Percentiles rank a stretch among this genome's conserved stretches.
Conservation (phyloP, 805 yeast species). For the Candida maris region DNA sequence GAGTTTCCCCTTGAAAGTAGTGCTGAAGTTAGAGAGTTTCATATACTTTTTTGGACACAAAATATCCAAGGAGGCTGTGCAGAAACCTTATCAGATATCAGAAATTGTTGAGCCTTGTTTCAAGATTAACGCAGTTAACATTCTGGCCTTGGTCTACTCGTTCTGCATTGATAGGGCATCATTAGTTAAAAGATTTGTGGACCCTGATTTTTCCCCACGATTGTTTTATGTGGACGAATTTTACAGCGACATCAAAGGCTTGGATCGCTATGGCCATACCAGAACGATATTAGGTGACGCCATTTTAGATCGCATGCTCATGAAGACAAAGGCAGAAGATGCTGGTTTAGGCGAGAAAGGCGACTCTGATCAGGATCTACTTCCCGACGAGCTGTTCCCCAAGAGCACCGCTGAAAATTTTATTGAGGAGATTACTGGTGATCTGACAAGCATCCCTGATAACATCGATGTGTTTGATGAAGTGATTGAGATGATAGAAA, state of each 20-base stretch:
- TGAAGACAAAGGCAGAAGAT: slow-evolving; percentile 7
- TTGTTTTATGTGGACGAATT: slow-evolving; percentile 28
- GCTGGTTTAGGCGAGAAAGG: background rate
- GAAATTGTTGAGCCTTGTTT: slow-evolving; percentile 25
- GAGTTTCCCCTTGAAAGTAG: slow-evolving; percentile 23
- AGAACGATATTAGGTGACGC: slow-evolving; percentile 20
- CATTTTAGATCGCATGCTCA: slow-evolving; percentile 19
- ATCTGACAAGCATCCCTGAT: slow-evolving; percentile 20
- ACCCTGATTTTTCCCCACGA: slow-evolving; percentile 20
- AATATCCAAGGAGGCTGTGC: slow-evolving; percentile 25
- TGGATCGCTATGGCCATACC: slow-evolving; percentile 27
- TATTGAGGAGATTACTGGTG: slow-evolving; percentile 13
- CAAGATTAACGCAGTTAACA: slow-evolving; percentile 27
- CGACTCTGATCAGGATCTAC: background rate
- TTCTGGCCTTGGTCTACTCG: slow-evolving; percentile 26
- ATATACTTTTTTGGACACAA: slow-evolving; percentile 26
- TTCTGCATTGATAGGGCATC: slow-evolving; percentile 24
- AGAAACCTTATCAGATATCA: slow-evolving; percentile 21
- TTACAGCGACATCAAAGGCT: slow-evolving; percentile 19
- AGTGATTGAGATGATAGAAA: slow-evolving; percentile 29
- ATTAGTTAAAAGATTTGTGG: slow-evolving; percentile 19
- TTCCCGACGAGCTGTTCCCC: slow-evolving; percentile 13
- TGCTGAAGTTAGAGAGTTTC: slow-evolving; percentile 26
- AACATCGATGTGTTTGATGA: slow-evolving; percentile 27
- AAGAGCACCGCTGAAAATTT: slow-evolving; percentile 15